These are phyloP conservation scores for Vigna radiata DNA, from an alignment of 306 rosid genomes.

Conservation along the genomic window DNA sequence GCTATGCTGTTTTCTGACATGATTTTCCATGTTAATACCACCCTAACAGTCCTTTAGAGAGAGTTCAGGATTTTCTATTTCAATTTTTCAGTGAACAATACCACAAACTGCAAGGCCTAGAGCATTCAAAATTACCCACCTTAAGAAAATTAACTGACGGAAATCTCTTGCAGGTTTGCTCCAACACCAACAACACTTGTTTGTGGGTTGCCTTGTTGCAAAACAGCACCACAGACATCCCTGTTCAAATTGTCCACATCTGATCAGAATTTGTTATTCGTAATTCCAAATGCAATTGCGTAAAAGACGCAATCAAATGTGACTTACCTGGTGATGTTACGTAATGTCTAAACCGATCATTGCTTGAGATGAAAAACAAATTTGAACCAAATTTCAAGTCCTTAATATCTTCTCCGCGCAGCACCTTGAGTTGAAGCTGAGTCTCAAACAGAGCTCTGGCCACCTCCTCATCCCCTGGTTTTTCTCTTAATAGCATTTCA, in stretches of 20 bases:
- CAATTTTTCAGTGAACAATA: background rate
- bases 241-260: constrained; percentile 48
- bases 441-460: constrained; percentile 89
- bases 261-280: background rate
- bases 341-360: constrained; percentile 80
- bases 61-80: background rate
- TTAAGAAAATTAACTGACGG: constrained; percentile 92
- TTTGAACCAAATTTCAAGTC: constrained; percentile 85
- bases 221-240: constrained; percentile 91
- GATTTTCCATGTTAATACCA: constrained; percentile 5
- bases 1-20: constrained; percentile 16
- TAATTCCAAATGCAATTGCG: constrained; percentile 6
- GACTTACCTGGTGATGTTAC: constrained; percentile 83
- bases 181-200: constrained; percentile 65
- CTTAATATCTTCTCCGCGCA: constrained; percentile 71
- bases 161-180: constrained; percentile 81
- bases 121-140: constrained; percentile 55
- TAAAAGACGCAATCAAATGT: background rate
- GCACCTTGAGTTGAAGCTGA: constrained; percentile 69
- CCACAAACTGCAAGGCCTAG: background rate
- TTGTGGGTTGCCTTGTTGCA: constrained; percentile 71
- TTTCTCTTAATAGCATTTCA: constrained; percentile 78
- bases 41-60: background rate
- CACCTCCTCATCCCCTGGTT: constrained; percentile 89
- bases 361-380: constrained; percentile 73